Evolutionary conservation across 2,329 filamentous ascomycete species (phyloP).

Genomic region (Botrytis pseudocinerea): DNA sequence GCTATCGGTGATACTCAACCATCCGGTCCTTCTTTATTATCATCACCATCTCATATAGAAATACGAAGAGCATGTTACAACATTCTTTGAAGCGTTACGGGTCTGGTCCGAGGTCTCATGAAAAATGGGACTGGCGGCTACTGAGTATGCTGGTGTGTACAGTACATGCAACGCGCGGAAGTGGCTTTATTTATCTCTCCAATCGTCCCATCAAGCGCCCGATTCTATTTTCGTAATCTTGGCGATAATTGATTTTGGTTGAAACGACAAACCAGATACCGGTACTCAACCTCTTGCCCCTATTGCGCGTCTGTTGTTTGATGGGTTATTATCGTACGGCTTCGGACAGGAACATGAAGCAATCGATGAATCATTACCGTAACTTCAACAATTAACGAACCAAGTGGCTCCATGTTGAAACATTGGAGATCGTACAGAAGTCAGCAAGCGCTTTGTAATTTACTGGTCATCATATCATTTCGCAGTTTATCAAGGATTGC

Average conservation of each 20-base stretch:
- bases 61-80: constrained; percentile 11
- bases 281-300: background rate
- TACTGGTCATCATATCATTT: constrained; percentile 5
- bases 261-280: background rate
- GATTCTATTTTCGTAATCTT: constrained; percentile 17
- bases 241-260: background rate
- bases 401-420: constrained; percentile 9
- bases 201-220: constrained; percentile 18
- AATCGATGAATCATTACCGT: background rate
- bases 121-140: constrained; percentile 21
- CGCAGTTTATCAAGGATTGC: constrained; percentile 1
- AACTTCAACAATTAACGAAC: background rate
- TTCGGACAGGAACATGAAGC: background rate
- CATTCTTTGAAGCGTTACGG: constrained; percentile 13
- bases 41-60: constrained; percentile 7
- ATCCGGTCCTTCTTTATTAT: background rate
- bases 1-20: constrained; percentile 2
- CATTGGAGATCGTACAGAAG: background rate
- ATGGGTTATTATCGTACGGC: constrained; percentile 9
- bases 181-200: constrained; percentile 14
- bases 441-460: constrained; percentile 2
- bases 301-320: constrained; percentile 10
- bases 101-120: constrained; percentile 15
- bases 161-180: constrained; percentile 16
- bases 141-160: background rate